Evolutionary conservation across 768 basidiomycete genomes (phyloP), one percentile per base, ranked within the genome.

Genomic region (Boletellus ananiceps): DNA sequence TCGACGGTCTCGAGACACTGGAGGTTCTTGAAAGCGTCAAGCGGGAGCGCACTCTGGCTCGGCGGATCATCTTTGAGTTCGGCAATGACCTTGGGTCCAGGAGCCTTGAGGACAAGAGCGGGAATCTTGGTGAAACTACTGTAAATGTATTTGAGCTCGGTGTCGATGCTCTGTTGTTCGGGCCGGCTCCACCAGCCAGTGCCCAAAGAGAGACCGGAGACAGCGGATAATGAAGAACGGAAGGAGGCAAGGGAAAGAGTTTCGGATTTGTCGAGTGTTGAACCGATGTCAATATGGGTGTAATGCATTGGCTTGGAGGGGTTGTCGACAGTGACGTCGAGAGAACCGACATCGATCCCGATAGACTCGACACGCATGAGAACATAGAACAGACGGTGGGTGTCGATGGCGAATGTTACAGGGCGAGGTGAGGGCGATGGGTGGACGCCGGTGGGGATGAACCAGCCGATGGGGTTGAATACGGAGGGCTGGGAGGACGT

Each of bases 51-150:
- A 58, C 82, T 86, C 61, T 82, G 77, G 54, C 79, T 80, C 1
- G 87, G 83, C 4, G 83, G 74, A 46, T 91, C 87, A 32, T 79
- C 74, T 4, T 76, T 71, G 11, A 91, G 74, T 62, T 91, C 91
- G 5, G 77, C 64, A 21, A 94, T 83, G 56, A 81, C 69, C 47
- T 80, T 82, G 41, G 76, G 75, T 39, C 79, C 79, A 0, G 88
- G 86, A 2, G 84, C 76, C 51, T 73, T 76, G 47, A 94, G 69
- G 7, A 74, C 70, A 34, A 95, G 73, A 1, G 91, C 85, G 14
- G 93, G 93, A 0, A 96, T 73, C 69, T 88, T 92, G 38, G 91
- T 96, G 72, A 95, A 91, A 63, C 84, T 80, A 64, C 90, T 91
- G 71, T 83, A 95, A 54, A 94, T 77, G 67, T 84, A 91, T 64